A percentile compares a stretch with the other conserved stretches of the same genome.
Conservation (phyloP, 768 basidiomycete genomes). For the Lyophyllum shimeji region DNA sequence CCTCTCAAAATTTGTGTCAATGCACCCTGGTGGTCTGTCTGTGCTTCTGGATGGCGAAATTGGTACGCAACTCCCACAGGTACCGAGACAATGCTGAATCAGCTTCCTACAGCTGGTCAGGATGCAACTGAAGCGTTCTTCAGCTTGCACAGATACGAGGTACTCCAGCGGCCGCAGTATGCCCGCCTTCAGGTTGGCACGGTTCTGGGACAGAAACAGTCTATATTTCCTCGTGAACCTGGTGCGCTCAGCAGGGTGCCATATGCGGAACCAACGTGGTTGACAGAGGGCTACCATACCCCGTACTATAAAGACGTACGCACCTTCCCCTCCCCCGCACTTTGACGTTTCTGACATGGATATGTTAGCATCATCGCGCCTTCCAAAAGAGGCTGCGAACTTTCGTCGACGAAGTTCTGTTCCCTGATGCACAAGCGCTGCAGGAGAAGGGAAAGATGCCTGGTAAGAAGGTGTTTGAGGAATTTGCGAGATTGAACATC, state of each 20-base stretch:
- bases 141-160: slow-evolving; percentile 70
- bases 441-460: slow-evolving; percentile 19
- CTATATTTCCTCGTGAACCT: slow-evolving; percentile 39
- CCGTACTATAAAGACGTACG: slow-evolving; percentile 23
- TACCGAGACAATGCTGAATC: neutral
- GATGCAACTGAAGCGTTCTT: slow-evolving; percentile 76
- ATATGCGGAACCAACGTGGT: slow-evolving; percentile 80
- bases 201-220: slow-evolving; percentile 52
- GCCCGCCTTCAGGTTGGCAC: slow-evolving; percentile 62
- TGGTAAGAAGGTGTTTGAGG: slow-evolving; percentile 12
- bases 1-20: slow-evolving; percentile 62
- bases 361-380: slow-evolving; percentile 15
- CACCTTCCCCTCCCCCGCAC: neutral
- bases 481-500: slow-evolving; percentile 13
- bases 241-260: slow-evolving; percentile 67
- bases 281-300: slow-evolving; percentile 52
- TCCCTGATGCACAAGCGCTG: slow-evolving; percentile 17
- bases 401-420: slow-evolving; percentile 17
- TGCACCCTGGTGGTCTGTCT: slow-evolving; percentile 73
- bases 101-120: slow-evolving; percentile 49
- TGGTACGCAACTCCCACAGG: slow-evolving; percentile 35
- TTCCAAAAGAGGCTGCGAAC: slow-evolving; percentile 17
- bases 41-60: slow-evolving; percentile 69
- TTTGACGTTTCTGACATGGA: neutral
- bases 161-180: slow-evolving; percentile 64